phyloP scores from a whole-genome alignment of 495 filamentous ascomycete species.

The Aspergillus asperescens region DNA sequence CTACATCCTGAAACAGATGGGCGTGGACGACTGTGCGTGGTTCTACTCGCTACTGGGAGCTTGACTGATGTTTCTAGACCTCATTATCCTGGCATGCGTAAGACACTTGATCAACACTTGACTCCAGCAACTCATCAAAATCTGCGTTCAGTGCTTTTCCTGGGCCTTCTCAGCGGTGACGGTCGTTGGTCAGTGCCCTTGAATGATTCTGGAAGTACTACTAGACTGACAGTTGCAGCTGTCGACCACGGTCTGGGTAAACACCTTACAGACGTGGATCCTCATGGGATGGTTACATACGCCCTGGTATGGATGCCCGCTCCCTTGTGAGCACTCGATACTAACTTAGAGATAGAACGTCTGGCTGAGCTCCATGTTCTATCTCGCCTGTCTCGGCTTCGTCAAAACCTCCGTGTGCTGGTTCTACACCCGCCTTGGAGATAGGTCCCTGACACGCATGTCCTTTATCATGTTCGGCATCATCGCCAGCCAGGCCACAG shows the following conservation, averaged over 20 bases:
- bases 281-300: slow-evolving; percentile 22
- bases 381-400: slow-evolving; percentile 36
- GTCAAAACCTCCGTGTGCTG: slow-evolving; percentile 37
- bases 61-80: slow-evolving; percentile 18
- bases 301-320: slow-evolving; percentile 23
- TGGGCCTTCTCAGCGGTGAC: slow-evolving; percentile 37
- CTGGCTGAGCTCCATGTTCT: slow-evolving; percentile 42
- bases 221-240: slow-evolving; percentile 20
- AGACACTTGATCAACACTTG: neutral
- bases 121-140: slow-evolving; percentile 11
- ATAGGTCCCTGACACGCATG: slow-evolving; percentile 27
- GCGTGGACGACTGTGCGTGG: slow-evolving; percentile 35
- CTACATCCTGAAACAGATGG: slow-evolving; percentile 31
- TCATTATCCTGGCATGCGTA: slow-evolving; percentile 37
- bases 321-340: neutral
- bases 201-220: neutral
- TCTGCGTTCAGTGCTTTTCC: slow-evolving; percentile 22
- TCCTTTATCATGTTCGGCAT: slow-evolving; percentile 32
- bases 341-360: slow-evolving; percentile 22
- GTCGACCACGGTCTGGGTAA: slow-evolving; percentile 32
- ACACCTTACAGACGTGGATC: slow-evolving; percentile 24
- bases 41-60: neutral
- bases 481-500: slow-evolving; percentile 27
- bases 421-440: slow-evolving; percentile 39
- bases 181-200: slow-evolving; percentile 25